Conservation (phyloP, 1,284 basidiomycete genomes). For the Sutorius eximius region DNA sequence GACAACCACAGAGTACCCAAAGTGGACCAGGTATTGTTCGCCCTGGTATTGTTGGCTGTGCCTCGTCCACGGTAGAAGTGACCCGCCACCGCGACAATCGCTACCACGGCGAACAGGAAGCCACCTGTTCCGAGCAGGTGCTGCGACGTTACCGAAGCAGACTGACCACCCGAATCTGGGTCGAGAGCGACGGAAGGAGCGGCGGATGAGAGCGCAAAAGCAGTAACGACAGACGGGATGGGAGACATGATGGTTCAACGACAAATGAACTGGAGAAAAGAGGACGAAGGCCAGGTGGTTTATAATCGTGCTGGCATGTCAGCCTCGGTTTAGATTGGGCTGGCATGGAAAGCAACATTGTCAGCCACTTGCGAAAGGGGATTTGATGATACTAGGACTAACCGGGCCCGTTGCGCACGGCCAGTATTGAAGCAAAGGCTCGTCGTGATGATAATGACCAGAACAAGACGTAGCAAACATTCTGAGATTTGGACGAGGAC, state of each 20-base stretch:
- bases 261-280: constrained; percentile 4
- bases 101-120: constrained; percentile 20
- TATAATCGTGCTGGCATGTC: constrained; percentile 10
- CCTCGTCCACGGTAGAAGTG: constrained; percentile 19
- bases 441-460: not conserved
- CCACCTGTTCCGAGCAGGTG: constrained; percentile 18
- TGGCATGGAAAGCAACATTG: constrained; percentile 2
- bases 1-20: constrained; percentile 2
- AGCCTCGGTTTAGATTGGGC: constrained; percentile 8
- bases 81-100: constrained; percentile 14
- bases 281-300: not conserved
- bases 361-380: constrained; percentile 8
- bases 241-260: constrained; percentile 24
- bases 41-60: not conserved
- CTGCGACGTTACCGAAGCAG: constrained; percentile 3
- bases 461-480: not conserved
- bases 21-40: constrained; percentile 9
- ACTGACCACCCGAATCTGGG: not conserved
- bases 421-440: not conserved
- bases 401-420: not conserved
- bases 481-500: not conserved
- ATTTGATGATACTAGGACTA: not conserved
- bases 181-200: constrained; percentile 2
- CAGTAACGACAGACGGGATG: constrained; percentile 15
- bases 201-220: not conserved